A percentile compares a stretch with the other conserved stretches of the same genome.
Conservation (phyloP, 2,329 filamentous ascomycete species). For the Plenodomus lindquistii region DNA sequence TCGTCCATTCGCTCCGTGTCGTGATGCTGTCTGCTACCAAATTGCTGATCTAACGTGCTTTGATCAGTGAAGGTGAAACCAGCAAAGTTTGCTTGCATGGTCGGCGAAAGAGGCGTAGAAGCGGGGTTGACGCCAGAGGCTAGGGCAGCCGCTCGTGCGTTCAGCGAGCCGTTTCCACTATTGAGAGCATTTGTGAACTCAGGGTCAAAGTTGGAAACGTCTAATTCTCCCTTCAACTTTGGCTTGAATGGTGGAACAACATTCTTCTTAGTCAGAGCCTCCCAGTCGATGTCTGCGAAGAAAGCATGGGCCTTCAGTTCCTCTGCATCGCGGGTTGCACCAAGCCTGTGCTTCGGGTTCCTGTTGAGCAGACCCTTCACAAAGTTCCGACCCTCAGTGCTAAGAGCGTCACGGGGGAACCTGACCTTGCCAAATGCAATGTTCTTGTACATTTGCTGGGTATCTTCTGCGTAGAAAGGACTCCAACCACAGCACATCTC, state of each 20-base stretch:
- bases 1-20: conserved; percentile 52
- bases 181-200: conserved; percentile 96
- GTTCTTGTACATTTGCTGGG: conserved; percentile 99
- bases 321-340: conserved; percentile 86
- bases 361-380: conserved; percentile 96
- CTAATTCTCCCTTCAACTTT: conserved; percentile 91
- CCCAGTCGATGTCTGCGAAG: conserved; percentile 94
- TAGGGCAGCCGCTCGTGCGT: conserved; percentile 84
- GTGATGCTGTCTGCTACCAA: conserved; percentile 49
- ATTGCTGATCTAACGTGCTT: conserved; percentile 87
- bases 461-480: conserved; percentile 98
- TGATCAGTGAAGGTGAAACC: conserved; percentile 99
- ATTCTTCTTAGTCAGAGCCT: conserved; percentile 82
- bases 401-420: conserved; percentile 92
- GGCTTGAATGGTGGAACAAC: conserved; percentile 97
- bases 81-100: conserved; percentile 96
- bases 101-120: conserved; percentile 90
- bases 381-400: conserved; percentile 93
- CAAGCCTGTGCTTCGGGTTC: conserved; percentile 93
- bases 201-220: conserved; percentile 97
- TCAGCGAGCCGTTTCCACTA: conserved; percentile 75
- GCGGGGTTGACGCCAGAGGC: conserved; percentile 80
- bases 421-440: conserved; percentile 98
- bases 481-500: conserved; percentile 99
- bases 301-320: conserved; percentile 94